Evolutionary conservation across 805 yeast species (phyloP).

Genomic region (Yamadazyma sp.): DNA sequence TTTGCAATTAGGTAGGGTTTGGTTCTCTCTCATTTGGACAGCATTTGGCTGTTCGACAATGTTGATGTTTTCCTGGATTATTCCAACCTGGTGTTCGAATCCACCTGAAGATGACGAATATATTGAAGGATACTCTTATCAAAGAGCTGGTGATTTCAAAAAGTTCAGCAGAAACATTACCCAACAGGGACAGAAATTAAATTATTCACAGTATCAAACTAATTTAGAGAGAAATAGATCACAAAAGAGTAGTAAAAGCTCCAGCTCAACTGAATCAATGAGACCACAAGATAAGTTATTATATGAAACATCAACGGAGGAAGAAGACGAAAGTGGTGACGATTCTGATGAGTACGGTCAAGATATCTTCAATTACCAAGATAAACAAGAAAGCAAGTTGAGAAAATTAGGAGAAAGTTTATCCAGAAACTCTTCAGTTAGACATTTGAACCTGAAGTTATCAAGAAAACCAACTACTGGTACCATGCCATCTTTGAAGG

Average conservation of each 20-base stretch:
- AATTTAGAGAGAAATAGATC: background rate
- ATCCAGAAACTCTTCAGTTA: conserved; percentile 30
- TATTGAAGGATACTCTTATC: conserved; percentile 10
- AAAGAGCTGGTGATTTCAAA: conserved; percentile 11
- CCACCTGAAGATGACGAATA: conserved; percentile 32
- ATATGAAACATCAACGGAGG: conserved; percentile 7
- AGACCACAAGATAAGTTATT: conserved; percentile 11
- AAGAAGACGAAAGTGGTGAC: conserved; percentile 3
- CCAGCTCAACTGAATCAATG: conserved; percentile 1
- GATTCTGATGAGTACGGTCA: conserved; percentile 5
- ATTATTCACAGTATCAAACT: background rate
- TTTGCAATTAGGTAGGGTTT: conserved; percentile 38
- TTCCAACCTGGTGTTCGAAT: conserved; percentile 52
- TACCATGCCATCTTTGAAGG: conserved; percentile 3
- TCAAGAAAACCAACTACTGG: conserved; percentile 5
- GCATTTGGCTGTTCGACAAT: conserved; percentile 21
- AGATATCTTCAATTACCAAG: conserved; percentile 15
- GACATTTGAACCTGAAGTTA: conserved; percentile 18
- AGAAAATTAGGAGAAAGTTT: conserved; percentile 35
- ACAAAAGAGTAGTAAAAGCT: background rate
- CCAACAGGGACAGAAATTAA: background rate
- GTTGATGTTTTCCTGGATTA: conserved; percentile 31
- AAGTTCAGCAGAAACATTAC: background rate
- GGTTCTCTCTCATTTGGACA: conserved; percentile 43
- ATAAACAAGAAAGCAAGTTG: conserved; percentile 25